A percentile compares a stretch with the other conserved stretches of the same genome.
phyloP scores from a whole-genome alignment of 257 asterid species.

The Salvia hispanica region DNA sequence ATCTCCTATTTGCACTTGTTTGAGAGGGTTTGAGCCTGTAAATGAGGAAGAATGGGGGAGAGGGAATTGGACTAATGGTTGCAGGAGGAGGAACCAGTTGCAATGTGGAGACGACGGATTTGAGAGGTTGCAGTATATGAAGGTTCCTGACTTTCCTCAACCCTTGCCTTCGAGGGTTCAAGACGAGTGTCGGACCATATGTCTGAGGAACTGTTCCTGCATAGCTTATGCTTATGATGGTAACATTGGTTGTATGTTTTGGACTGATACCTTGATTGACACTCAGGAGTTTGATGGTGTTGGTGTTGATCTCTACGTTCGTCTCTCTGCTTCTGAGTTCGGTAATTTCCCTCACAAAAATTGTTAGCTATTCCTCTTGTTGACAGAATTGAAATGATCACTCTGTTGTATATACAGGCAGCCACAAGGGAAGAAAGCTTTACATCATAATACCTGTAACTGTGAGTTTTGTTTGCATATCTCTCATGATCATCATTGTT shows the following conservation, averaged over 20 bases:
- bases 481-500: constrained; percentile 30
- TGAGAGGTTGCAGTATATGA: constrained; percentile 25
- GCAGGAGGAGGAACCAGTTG: constrained; percentile 32
- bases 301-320: constrained; percentile 53
- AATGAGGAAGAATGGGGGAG: constrained; percentile 34
- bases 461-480: constrained; percentile 27
- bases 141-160: constrained; percentile 14
- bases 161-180: neutral
- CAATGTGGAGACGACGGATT: constrained; percentile 38
- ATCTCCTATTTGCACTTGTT: constrained; percentile 39
- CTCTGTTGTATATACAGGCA: constrained; percentile 30
- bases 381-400: neutral
- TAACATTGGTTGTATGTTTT: constrained; percentile 55
- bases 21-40: constrained; percentile 43
- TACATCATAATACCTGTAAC: constrained; percentile 39
- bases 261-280: constrained; percentile 49
- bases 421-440: constrained; percentile 33
- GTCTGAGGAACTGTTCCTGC: constrained; percentile 13
- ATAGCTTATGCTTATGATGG: constrained; percentile 35
- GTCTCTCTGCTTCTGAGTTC: constrained; percentile 48
- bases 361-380: no score
- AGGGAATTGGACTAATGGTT: constrained; percentile 44
- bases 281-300: constrained; percentile 35
- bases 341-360: constrained; percentile 36
- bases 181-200: constrained; percentile 2